phyloP scores from a whole-genome alignment of 2,329 filamentous ascomycete species.

The Beauveria medogensis region DNA sequence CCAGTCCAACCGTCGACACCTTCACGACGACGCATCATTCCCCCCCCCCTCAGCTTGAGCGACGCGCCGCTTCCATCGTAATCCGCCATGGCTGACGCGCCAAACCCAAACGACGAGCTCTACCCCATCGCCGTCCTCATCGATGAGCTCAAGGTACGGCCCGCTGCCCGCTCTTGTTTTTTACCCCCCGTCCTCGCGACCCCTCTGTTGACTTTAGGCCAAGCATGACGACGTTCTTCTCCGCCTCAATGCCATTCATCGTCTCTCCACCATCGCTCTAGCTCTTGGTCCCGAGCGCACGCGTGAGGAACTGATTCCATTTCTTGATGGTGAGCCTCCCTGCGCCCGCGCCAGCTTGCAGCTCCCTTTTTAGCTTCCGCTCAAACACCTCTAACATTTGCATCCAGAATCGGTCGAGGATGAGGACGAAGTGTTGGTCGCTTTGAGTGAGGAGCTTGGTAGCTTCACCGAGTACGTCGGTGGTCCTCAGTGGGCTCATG shows the following conservation, averaged over 20 bases:
- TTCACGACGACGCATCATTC: constrained; percentile 3
- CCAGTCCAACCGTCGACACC: constrained; percentile 6
- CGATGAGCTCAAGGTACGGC: constrained; percentile 89
- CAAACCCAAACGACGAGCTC: constrained; percentile 92
- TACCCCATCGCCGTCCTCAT: constrained; percentile 99
- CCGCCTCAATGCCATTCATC: constrained; percentile 95
- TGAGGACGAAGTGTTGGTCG: constrained; percentile 95
- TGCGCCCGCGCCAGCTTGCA: constrained; percentile 13
- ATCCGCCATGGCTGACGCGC: constrained; percentile 76
- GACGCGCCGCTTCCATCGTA: constrained; percentile 13
- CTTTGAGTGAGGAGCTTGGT: constrained; percentile 92
- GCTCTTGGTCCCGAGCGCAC: constrained; percentile 93
- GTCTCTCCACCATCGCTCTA: constrained; percentile 94
- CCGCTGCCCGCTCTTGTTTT: neutral
- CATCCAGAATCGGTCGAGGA: constrained; percentile 90
- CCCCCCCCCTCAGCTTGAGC: neutral
- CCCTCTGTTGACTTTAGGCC: constrained; percentile 20
- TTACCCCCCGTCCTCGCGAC: constrained; percentile 16
- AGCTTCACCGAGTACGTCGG: constrained; percentile 97
- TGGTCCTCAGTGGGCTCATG: constrained; percentile 86
- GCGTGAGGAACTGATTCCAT: constrained; percentile 96
- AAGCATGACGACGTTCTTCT: constrained; percentile 98
- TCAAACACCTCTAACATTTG: constrained; percentile 15
- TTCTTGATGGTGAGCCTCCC: constrained; percentile 80
- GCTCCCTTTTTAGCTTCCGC: constrained; percentile 12